A percentile compares a stretch with the other conserved stretches of the same genome.
phyloP scores from a whole-genome alignment of 202 grass and related monocot genomes.

The Tripidium arundinaceum region DNA sequence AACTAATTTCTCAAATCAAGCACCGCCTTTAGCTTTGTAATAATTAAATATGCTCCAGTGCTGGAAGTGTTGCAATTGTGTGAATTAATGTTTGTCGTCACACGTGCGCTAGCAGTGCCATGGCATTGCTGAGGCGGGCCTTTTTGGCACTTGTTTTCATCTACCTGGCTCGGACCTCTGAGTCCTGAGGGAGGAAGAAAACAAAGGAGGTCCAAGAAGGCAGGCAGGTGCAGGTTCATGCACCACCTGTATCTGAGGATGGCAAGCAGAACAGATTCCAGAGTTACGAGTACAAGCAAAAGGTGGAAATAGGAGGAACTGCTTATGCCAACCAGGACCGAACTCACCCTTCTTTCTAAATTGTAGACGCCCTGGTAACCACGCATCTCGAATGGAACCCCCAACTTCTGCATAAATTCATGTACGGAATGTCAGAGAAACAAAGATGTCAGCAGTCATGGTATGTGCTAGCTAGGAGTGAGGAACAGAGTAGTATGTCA shows the following conservation, averaged over 20 bases:
- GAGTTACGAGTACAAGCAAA: neutral
- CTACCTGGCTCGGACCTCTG: neutral
- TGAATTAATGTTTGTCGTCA: neutral
- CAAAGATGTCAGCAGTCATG: neutral
- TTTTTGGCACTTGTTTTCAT: neutral
- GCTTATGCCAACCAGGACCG: neutral
- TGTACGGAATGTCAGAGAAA: neutral
- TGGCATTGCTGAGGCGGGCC: too few species aligned
- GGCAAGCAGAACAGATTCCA: neutral
- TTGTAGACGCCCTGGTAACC: constrained; percentile 88
- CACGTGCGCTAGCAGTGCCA: neutral
- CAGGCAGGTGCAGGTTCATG: neutral
- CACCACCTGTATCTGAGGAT: constrained; percentile 27
- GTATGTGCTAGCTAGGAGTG: neutral
- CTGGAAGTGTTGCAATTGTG: neutral
- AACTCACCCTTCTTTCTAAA: constrained; percentile 59
- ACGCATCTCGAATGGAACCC: constrained; percentile 94
- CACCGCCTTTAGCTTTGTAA: neutral
- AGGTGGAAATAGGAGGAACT: neutral
- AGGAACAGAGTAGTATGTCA: neutral
- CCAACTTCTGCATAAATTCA: constrained; percentile 50
- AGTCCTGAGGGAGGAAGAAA: too few species aligned
- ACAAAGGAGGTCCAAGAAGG: neutral
- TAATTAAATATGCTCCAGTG: neutral
- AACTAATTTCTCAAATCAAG: too few species aligned